A percentile compares a stretch with the other conserved stretches of the same genome.
phyloP scores from a whole-genome alignment of 2,329 filamentous ascomycete genomes.

The Aspergillus amoenus region DNA sequence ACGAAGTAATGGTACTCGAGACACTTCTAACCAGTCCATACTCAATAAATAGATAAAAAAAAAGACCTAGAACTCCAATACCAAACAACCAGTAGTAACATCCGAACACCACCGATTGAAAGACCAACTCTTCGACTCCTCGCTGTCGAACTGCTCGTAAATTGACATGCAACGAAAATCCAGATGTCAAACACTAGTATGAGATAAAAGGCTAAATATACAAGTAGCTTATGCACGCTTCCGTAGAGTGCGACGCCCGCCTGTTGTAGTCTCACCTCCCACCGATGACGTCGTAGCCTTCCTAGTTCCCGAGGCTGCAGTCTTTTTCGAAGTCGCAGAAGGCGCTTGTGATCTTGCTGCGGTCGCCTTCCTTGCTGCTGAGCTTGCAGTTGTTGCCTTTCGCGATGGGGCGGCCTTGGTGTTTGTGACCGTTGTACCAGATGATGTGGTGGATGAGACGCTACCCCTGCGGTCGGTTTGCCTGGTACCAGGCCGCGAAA shows the following conservation, averaged over 20 bases:
- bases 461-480: constrained; percentile 41
- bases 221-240: constrained; percentile 34
- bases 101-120: not conserved
- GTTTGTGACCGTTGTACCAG: constrained; percentile 40
- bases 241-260: constrained; percentile 41
- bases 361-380: constrained; percentile 31
- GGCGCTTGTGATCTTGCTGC: constrained; percentile 31
- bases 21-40: not conserved
- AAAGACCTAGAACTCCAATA: constrained; percentile 1
- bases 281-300: constrained; percentile 34
- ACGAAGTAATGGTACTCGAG: not conserved
- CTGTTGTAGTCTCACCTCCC: constrained; percentile 31
- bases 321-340: constrained; percentile 37
- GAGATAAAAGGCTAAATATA: not conserved
- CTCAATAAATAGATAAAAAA: not conserved
- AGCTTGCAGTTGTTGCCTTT: constrained; percentile 27
- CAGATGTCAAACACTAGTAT: not conserved
- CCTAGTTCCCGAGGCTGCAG: constrained; percentile 29
- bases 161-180: not conserved
- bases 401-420: constrained; percentile 29
- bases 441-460: constrained; percentile 37
- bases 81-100: not conserved
- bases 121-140: not conserved
- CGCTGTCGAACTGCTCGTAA: not conserved
- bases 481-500: constrained; percentile 39